Base-by-base conservation (phyloP, 2,329 filamentous ascomycete species). In the Venturia nashicola region DNA sequence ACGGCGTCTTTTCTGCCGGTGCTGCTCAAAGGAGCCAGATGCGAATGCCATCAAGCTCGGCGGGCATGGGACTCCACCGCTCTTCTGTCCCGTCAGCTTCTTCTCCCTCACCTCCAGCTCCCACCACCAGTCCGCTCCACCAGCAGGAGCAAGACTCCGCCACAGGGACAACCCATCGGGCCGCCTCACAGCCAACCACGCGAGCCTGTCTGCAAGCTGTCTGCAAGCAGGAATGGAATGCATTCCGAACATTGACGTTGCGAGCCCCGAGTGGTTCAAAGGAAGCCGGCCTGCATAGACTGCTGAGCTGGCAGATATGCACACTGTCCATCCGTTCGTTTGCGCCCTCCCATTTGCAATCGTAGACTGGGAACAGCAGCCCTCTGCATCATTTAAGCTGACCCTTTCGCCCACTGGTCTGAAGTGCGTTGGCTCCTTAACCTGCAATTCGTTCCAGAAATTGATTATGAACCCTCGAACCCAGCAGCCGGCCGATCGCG, bases 381-480 rank as follows among this genome's bases (percentile, higher is more conserved):
- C 23, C n/a, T 23, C 20, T 36, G 51, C 51, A 57, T 57, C 51
- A 57, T 36, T 57, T 57, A 57, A 57, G 51, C 51, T 57, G 51
- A 14, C 11, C 51, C 23, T 32, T 12, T 34, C 51, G 8, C 51
- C 51, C 51, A 57, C 23, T 36, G 51, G 32, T 57, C 32, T 5
- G 5, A 57, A 36, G 51, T 57, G 51, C 32, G 32, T 57, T 57
- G 51, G 51, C 51, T 57, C 32, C 6, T n/a, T 8, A 34, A 55
- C 27, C 27, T 36, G 32, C 51, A 57, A 57, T 57, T 36, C 51
- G 51, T 27, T 57, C 27, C 27, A n/a, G 18, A n/a, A 7, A 34
- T 36, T n/a, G 8, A 36, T 27, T 11, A 4, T 57, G 39, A 36
- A 34, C 27, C 51, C 51, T 36, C 51, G 51, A 55, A 55, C 51